These are phyloP conservation scores for Candida albicans DNA, from an alignment of 1,139 yeast species.

Conservation along the genomic window DNA sequence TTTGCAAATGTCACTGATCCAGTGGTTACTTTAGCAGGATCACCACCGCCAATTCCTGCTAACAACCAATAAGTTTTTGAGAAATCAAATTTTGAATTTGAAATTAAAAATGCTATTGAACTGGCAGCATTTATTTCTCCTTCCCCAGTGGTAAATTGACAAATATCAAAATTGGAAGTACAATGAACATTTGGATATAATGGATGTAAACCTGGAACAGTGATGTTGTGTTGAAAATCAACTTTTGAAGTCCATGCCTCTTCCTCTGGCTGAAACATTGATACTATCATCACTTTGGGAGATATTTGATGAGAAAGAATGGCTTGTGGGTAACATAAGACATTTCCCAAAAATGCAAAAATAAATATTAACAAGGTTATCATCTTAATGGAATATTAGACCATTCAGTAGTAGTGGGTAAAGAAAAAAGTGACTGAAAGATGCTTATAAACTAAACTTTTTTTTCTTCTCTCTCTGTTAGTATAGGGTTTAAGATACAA, in stretches of 20 bases:
- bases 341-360: neutral
- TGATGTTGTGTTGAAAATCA: slow-evolving; percentile 51
- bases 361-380: neutral
- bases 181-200: slow-evolving; percentile 58
- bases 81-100: slow-evolving; percentile 57
- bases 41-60: slow-evolving; percentile 70
- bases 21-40: slow-evolving; percentile 46
- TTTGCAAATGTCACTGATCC: slow-evolving; percentile 65
- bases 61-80: slow-evolving; percentile 59
- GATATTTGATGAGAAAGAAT: neutral
- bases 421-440: neutral
- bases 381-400: neutral
- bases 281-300: slow-evolving; percentile 57
- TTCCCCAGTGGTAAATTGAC: slow-evolving; percentile 68
- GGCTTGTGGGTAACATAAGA: neutral
- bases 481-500: too few species aligned
- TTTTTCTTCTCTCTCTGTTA: too few species aligned
- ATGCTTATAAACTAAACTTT: too few species aligned
- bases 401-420: too few species aligned
- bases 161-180: slow-evolving; percentile 50
- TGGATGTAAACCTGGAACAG: slow-evolving; percentile 65
- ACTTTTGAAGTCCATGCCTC: slow-evolving; percentile 53
- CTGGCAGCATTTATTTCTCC: slow-evolving; percentile 70
- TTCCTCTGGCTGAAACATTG: slow-evolving; percentile 58
- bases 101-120: slow-evolving; percentile 53